phyloP scores from a whole-genome alignment of 163 green algal species.

The Scenedesmus sp. region DNA sequence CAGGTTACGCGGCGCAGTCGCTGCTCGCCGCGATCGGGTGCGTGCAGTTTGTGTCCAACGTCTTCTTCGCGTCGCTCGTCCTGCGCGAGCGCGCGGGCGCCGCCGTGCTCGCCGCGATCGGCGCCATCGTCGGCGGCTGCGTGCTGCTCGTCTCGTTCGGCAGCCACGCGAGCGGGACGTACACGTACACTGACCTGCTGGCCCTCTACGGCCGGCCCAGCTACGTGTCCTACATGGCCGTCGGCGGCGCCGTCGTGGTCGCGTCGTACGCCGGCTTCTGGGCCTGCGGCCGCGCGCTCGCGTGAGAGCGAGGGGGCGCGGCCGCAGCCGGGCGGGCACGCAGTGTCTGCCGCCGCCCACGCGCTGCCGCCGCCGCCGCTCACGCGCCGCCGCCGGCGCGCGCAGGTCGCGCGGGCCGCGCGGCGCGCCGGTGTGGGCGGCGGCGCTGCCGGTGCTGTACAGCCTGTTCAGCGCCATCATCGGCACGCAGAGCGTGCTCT shows the following conservation, averaged over 20 bases:
- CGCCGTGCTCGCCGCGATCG: constrained; percentile 72
- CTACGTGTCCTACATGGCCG: constrained; percentile 56
- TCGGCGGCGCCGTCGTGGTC: constrained; percentile 50
- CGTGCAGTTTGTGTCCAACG: constrained; percentile 92
- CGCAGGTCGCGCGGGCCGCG: constrained; percentile 42
- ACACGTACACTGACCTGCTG: constrained; percentile 73
- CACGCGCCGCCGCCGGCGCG: too few relatives aligned
- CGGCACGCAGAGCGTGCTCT: constrained; percentile 89
- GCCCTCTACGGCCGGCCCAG: constrained; percentile 58
- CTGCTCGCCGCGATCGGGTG: constrained; percentile 85
- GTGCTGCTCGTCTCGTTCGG: constrained; percentile 89
- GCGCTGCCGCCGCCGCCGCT: too few relatives aligned
- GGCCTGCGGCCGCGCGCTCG: constrained; percentile 40
- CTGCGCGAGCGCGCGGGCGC: constrained; percentile 74
- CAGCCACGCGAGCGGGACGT: constrained; percentile 73
- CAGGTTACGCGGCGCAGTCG: constrained; percentile 89
- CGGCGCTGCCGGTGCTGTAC: constrained; percentile 80
- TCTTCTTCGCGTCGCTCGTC: constrained; percentile 84
- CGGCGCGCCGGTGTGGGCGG: constrained; percentile 49
- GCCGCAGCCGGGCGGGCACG: not conserved
- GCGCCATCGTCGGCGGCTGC: constrained; percentile 80
- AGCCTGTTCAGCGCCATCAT: constrained; percentile 80
- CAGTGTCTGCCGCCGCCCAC: not conserved
- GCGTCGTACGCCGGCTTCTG: constrained; percentile 56
- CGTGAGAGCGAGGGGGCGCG: not conserved